A percentile compares a stretch with the other conserved stretches of the same genome.
phyloP scores from a whole-genome alignment of 2,329 filamentous ascomycete species.

The Colletotrichum coccodes region DNA sequence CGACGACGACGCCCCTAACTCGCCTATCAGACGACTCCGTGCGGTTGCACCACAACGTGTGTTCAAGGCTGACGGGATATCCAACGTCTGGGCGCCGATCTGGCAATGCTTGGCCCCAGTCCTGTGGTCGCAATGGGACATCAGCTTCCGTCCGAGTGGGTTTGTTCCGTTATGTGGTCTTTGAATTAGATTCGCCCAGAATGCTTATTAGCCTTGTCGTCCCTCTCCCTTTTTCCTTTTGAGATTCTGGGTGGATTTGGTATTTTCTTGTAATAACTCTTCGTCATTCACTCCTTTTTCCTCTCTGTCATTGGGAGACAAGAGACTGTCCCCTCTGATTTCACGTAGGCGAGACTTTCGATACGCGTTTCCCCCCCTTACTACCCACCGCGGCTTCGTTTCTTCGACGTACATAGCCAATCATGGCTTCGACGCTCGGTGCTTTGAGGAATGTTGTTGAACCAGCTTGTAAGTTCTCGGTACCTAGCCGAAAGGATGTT shows the following conservation, averaged over 20 bases:
- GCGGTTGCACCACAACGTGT: slow-evolving; percentile 13
- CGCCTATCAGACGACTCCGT: slow-evolving; percentile 24
- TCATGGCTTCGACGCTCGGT: slow-evolving; percentile 25
- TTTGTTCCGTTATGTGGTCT: slow-evolving; percentile 9
- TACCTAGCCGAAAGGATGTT: too few species aligned
- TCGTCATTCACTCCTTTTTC: slow-evolving; percentile 5
- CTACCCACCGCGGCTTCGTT: background rate
- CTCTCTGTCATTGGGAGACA: background rate
- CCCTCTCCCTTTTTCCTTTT: background rate
- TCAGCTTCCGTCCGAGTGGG: slow-evolving; percentile 12
- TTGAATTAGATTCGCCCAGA: background rate
- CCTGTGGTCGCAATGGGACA: background rate
- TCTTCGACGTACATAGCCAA: background rate
- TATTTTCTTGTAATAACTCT: slow-evolving; percentile 1
- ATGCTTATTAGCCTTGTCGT: slow-evolving; percentile 23
- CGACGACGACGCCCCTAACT: slow-evolving; percentile 6
- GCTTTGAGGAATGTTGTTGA: slow-evolving; percentile 29
- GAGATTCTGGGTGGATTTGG: slow-evolving; percentile 1
- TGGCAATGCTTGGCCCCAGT: slow-evolving; percentile 17
- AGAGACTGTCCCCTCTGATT: background rate
- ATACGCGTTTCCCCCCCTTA: background rate
- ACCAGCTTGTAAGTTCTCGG: slow-evolving; percentile 27
- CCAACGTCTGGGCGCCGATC: slow-evolving; percentile 20
- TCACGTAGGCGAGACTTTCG: background rate
- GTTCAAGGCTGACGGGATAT: slow-evolving; percentile 19